Evolutionary conservation across 2,329 filamentous ascomycete species (phyloP).

Genomic region (Leptographium lundbergii): DNA sequence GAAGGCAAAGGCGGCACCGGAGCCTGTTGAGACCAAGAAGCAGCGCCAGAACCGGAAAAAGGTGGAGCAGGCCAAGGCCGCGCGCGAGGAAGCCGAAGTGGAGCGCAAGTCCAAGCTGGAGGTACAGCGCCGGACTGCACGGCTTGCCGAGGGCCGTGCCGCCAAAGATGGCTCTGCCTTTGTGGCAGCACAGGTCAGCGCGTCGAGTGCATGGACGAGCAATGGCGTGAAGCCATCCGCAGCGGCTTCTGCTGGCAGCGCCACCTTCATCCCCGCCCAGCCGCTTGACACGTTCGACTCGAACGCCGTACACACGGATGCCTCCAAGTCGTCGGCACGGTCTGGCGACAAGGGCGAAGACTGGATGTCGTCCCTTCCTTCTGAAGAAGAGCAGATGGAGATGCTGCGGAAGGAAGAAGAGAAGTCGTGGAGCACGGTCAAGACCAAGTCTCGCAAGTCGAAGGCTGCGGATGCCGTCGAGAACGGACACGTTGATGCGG

Average conservation of each 20-base stretch:
- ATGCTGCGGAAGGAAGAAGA: constrained; percentile 42
- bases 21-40: constrained; percentile 78
- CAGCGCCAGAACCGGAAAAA: constrained; percentile 88
- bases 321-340: constrained; percentile 17
- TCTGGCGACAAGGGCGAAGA: constrained; percentile 23
- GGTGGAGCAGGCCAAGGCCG: constrained; percentile 64
- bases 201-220: constrained; percentile 27
- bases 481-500: constrained; percentile 9
- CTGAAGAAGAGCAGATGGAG: constrained; percentile 51
- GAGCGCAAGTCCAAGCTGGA: constrained; percentile 65
- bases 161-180: constrained; percentile 67
- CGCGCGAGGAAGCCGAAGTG: constrained; percentile 65
- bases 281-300: constrained; percentile 47
- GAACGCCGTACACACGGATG: constrained; percentile 10
- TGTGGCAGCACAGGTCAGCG: constrained; percentile 25
- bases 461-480: constrained; percentile 24
- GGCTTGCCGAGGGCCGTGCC: constrained; percentile 68
- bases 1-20: constrained; percentile 43
- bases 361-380: constrained; percentile 40
- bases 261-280: constrained; percentile 27
- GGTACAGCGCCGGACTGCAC: constrained; percentile 69
- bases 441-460: constrained; percentile 28
- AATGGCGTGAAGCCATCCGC: constrained; percentile 19
- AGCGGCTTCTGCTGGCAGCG: constrained; percentile 18
- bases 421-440: constrained; percentile 46